phyloP scores from a whole-genome alignment of 1,139 yeast species.

The Suhomyces yuchorum region DNA sequence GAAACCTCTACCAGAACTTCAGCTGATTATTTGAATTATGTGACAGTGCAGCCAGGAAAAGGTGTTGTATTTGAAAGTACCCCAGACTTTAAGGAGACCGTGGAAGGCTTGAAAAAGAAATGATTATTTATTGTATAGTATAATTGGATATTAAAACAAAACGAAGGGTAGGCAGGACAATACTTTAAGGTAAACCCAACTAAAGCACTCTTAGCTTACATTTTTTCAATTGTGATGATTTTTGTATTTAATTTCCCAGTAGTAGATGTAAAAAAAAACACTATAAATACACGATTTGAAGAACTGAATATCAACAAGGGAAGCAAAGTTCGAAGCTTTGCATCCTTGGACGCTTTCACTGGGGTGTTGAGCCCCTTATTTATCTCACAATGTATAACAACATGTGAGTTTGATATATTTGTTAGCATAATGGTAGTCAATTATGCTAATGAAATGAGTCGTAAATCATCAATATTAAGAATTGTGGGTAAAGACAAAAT shows the following conservation, averaged over 20 bases:
- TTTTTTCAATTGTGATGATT: neutral
- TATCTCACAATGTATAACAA: too few species aligned
- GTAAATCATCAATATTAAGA: neutral
- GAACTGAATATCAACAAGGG: neutral
- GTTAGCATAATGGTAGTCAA: too few species aligned
- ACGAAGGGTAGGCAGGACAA: neutral
- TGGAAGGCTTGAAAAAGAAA: constrained; percentile 21
- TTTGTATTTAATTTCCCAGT: neutral
- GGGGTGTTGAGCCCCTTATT: neutral
- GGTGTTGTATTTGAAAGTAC: constrained; percentile 45
- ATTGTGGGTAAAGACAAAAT: neutral
- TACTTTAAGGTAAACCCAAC: too few species aligned
- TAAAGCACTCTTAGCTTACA: too few species aligned
- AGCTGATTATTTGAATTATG: constrained; percentile 51
- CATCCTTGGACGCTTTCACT: neutral
- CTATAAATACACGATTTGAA: neutral
- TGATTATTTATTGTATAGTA: constrained; percentile 1
- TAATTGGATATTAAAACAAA: neutral
- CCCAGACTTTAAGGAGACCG: constrained; percentile 43
- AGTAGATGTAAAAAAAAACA: neutral
- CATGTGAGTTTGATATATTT: too few species aligned
- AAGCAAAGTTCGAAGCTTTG: neutral
- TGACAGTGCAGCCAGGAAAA: constrained; percentile 42
- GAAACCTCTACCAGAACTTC: constrained; percentile 17
- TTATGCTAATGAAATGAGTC: neutral